Base-by-base conservation (phyloP, 345 rosid species). In the Ricinus communis region DNA sequence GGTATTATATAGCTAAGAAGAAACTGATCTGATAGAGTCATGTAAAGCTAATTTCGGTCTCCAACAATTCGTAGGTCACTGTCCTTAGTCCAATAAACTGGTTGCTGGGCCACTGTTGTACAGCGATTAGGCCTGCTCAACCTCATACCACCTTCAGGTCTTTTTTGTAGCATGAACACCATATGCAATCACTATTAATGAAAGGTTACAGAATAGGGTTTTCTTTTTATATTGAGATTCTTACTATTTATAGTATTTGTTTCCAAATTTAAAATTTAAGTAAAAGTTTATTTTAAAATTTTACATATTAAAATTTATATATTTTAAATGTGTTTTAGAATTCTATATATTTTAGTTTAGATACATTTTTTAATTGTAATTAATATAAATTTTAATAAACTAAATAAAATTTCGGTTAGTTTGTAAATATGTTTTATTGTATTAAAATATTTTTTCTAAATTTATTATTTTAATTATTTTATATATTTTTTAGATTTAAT, bases 51-150 rank as follows among this genome's bases (percentile, higher is more conserved):
- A 76, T 40, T 36, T 52, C 77, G n/a, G 16, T 31, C 62, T 16
- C 56, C n/a, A 49, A 61, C 63, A 67, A 18, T 59, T 46, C 47
- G 77, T 22, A 59, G 63, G 66, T 60, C 50, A 43, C 38, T 18
- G 61, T 61, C 55, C 67, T 31, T 10, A 46, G 8, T 67, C 24
- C 63, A 71, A 58, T 74, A 77, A 70, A 53, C 18, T 13, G 24
- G 27, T 65, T 25, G 68, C 65, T 52, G 38, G 71, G 84, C 72
- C 76, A 27, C 63, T 65, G 62, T 77, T 77, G 82, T 83, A 83
- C 77, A 83, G 82, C 65, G 70, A 52, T 71, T 21, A 59, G 66
- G 81, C 65, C 30, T 58, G 12, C 55, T 22, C 52, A 10, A 38
- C 57, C 22, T 13, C 27, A 45, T 43, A 77, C 47, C 65, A 38